Base-by-base conservation (phyloP, 192 early-diverging fungal species). In the Phycomyces blakesleeanus region DNA sequence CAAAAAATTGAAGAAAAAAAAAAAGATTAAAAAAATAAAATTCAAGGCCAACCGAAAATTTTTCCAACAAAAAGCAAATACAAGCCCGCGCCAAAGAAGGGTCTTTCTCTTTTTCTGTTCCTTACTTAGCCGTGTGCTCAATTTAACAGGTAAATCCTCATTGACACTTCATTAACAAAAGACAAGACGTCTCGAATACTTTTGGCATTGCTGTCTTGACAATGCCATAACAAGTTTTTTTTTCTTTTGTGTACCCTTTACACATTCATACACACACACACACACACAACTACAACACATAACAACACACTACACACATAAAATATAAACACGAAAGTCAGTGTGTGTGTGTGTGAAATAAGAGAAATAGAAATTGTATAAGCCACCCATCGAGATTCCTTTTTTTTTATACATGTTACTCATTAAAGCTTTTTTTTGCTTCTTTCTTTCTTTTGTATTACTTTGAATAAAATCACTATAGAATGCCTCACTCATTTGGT, bases 401-500 rank as follows among this genome's bases (percentile, higher is more conserved):
- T 39, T 40, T 52, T 64, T 68, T 42, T 61, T 42, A 51, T 63
- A 55, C 34, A 9, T 55, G 51, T 40, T 15, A 40, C 40, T 20
- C 53, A 34, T 34, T 63, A 24, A 12, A 52, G 40, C 63, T 60
- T 27, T 55, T 65, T 24, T 59, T 47, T 50, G 16, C 34, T 47
- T 40, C 26, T 18, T 42, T 50, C 44, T 0, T n/a, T 47, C 10
- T 44, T 18, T 47, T 47, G 44, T 47, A n/a, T n/a, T n/a, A n/a
- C n/a, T n/a, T n/a, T n/a, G n/a, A n/a, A n/a, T n/a, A n/a, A n/a
- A n/a, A n/a, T n/a, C 6, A 41, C 40, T 10, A 64, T 18, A 69
- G 67, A 62, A 69, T 69, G 67, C 67, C 67, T 69, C 59, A 69
- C 67, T 69, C 67, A 21, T 69, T 69, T 42, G 67, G 67, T 69